A percentile compares a stretch with the other conserved stretches of the same genome.
phyloP scores from a whole-genome alignment of 129 eudicot species.

The Gnaphalium uliginosum region DNA sequence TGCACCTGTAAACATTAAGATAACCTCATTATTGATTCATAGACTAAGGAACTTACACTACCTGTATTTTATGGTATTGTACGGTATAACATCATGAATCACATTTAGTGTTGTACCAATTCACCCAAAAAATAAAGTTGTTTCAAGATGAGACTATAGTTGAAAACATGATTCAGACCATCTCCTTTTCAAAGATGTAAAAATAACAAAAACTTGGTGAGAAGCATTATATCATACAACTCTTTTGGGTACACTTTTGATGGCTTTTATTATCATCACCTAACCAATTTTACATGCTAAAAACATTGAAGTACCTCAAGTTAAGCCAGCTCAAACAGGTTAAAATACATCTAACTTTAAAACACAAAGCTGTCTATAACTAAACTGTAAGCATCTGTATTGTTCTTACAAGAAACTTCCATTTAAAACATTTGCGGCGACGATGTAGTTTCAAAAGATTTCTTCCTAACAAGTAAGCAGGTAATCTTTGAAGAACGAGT shows the following conservation, averaged over 20 bases:
- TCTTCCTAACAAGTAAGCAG: constrained; percentile 61
- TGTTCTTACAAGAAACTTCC: constrained; percentile 17
- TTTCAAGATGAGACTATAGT: not conserved
- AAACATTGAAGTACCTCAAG: constrained; percentile 7
- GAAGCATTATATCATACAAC: not conserved
- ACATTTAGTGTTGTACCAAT: no score
- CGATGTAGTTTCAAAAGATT: constrained; percentile 44
- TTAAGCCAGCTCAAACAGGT: constrained; percentile 24
- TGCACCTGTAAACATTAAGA: no score
- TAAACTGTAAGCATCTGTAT: constrained; percentile 14
- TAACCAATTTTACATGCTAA: constrained; percentile 35
- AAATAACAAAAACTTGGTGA: not conserved
- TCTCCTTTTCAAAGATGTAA: not conserved
- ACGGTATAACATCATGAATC: no score
- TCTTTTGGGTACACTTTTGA: constrained; percentile 19
- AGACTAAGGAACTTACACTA: no score
- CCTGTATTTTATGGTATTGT: no score
- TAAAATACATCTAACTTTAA: constrained; percentile 22
- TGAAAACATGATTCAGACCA: not conserved
- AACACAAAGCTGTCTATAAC: constrained; percentile 6
- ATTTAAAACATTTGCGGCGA: constrained; percentile 16
- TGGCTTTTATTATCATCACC: constrained; percentile 25
- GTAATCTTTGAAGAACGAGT: constrained; percentile 59
- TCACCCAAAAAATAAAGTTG: no score
- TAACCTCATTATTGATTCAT: no score